These are phyloP conservation scores for Trifolium fragiferum DNA, from an alignment of 306 rosid genomes.

Conservation along the genomic window DNA sequence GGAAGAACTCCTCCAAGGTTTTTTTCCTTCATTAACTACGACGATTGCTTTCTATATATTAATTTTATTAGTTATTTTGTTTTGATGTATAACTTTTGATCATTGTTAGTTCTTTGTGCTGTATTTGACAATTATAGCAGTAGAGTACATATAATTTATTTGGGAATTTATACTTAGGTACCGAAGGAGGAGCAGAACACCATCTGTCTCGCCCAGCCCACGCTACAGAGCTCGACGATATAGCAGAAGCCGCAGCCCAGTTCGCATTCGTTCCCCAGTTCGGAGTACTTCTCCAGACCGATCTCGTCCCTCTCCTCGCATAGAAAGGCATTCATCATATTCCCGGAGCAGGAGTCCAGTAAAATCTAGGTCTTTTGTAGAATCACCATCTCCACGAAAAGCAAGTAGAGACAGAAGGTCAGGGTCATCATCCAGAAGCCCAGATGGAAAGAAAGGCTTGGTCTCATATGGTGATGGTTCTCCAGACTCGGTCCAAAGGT, in stretches of 20 bases:
- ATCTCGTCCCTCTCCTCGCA: conserved; percentile 57
- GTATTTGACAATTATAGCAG: background rate
- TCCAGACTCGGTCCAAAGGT: conserved; percentile 31
- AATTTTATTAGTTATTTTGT: background rate
- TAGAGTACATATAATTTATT: conserved; percentile 11
- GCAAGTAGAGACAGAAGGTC: conserved; percentile 58
- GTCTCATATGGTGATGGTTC: conserved; percentile 81
- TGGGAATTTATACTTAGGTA: conserved; percentile 56
- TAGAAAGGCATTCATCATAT: conserved; percentile 51
- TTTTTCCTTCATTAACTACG: background rate
- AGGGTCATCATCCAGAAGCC: conserved; percentile 70
- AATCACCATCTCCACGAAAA: conserved; percentile 61
- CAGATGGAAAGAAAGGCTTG: conserved; percentile 74
- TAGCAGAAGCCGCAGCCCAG: conserved; percentile 69
- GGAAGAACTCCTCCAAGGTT: conserved; percentile 89
- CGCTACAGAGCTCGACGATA: conserved; percentile 65
- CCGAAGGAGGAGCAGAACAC: conserved; percentile 85
- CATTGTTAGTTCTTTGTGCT: background rate
- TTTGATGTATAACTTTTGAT: background rate
- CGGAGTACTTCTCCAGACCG: conserved; percentile 64
- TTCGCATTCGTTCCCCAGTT: conserved; percentile 66
- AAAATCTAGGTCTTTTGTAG: conserved; percentile 60
- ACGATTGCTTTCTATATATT: background rate
- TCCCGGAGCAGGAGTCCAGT: conserved; percentile 73
- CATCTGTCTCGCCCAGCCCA: conserved; percentile 84